Evolutionary conservation across 2,329 filamentous ascomycete species (phyloP).

Genomic region (Fusarium miscanthi): DNA sequence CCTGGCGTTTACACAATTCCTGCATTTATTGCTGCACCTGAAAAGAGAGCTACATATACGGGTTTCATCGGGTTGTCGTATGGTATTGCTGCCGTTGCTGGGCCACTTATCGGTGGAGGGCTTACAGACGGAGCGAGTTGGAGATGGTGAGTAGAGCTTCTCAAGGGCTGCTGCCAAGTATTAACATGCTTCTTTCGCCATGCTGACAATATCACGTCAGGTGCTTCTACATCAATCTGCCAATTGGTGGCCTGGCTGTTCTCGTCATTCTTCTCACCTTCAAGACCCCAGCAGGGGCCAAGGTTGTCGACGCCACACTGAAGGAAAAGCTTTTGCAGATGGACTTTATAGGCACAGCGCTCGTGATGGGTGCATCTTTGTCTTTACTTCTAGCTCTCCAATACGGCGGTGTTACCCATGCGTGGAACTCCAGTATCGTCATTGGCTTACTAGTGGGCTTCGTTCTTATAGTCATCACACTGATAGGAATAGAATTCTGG

Average conservation of each 20-base stretch:
- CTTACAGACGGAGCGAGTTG: not conserved
- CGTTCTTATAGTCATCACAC: not conserved
- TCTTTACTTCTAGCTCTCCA: not conserved
- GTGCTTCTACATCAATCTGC: not conserved
- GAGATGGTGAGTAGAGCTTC: not conserved
- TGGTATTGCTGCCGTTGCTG: not conserved
- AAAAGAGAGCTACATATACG: not conserved
- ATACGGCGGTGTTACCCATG: not conserved
- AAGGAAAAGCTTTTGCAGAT: not conserved
- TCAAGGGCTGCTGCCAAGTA: too few relatives aligned
- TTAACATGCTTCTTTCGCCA: too few relatives aligned
- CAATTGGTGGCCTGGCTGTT: not conserved
- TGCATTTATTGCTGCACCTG: constrained; percentile 24
- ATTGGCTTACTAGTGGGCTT: not conserved
- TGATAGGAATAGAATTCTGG: not conserved
- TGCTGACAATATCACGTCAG: not conserved
- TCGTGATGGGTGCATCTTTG: not conserved
- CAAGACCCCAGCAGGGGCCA: not conserved
- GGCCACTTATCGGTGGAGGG: not conserved
- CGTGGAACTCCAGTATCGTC: not conserved
- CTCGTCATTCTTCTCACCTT: not conserved
- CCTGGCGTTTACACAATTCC: constrained; percentile 62
- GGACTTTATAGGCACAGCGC: not conserved
- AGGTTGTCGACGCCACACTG: not conserved
- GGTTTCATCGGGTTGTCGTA: not conserved